Evolutionary conservation across 192 early-diverging fungal species (phyloP), one percentile per base, ranked within the genome.

Genomic region (Coemansia sp.): DNA sequence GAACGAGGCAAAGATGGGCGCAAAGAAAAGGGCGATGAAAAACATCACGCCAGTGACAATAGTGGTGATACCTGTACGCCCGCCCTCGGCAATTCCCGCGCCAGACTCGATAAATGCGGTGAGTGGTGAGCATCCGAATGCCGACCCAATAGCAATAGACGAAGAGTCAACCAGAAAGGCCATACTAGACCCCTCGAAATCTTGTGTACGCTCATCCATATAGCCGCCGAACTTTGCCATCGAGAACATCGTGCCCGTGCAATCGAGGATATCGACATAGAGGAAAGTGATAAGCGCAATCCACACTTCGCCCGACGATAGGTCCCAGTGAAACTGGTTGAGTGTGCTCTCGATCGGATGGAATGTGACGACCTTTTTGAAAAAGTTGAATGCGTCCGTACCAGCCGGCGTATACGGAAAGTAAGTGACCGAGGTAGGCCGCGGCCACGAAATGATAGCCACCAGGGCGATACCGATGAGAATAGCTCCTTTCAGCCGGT

Each of bases 251-350:
- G 93, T 93, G 19, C 91, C 92, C 4, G 92, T 95, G 61, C 91
- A 92, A 73, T 95, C 93, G 67, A 95, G 77, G 49, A 95, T 91
- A 76, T 95, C 93, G 66, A 95, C 90, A 64, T 93, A 94, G 50
- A 94, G 75, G 77, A 95, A 92, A 3, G 90, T 95, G 50, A 95
- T 86, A 52, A 95, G 83, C 7, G 93, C 92, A 30, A 92, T 82
- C 91, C 92, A 95, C 49, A 94, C 72, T 43, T 91, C 86, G 35
- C 82, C 76, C 42, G 73, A 81, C 9, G 80, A 57, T 19, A 90
- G 66, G 44, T 89, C 78, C 67, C 91, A 95, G 70, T 91, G 77
- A 74, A 91, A 86, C 59, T 72, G 67, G 13, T 80, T 88, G 32
- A 89, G 75, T 13, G 85, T 91, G 65, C 75, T 64, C 55, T 88